Conservation (phyloP, 352 stramenopile genomes). For the Phytopythium cucurbitacearum region DNA sequence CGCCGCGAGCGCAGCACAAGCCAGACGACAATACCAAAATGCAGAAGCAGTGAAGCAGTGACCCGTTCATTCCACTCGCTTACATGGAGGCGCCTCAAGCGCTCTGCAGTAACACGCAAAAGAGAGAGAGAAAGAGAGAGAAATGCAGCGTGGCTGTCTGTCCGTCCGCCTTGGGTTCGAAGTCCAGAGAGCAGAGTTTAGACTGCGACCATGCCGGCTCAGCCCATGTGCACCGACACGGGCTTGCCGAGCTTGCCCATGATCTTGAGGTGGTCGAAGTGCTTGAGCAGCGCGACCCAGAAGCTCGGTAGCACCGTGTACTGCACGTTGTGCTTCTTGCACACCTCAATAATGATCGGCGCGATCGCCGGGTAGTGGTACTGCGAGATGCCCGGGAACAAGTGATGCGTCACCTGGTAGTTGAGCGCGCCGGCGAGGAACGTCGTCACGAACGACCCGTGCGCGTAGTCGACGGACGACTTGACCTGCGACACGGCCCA, state of each 20-base stretch:
- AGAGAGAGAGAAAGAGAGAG: too few species aligned
- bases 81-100: neutral
- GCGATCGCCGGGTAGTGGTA: slow-evolving; percentile 92
- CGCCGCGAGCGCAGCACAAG: too few species aligned
- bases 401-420: slow-evolving; percentile 94
- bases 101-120: too few species aligned
- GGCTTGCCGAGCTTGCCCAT: slow-evolving; percentile 83
- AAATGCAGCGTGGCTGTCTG: neutral
- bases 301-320: slow-evolving; percentile 90
- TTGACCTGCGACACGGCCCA: slow-evolving; percentile 94
- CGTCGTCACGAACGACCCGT: slow-evolving; percentile 78
- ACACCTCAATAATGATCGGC: slow-evolving; percentile 91
- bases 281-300: slow-evolving; percentile 62
- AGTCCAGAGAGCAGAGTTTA: neutral
- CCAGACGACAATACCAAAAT: too few species aligned
- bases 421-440: slow-evolving; percentile 96
- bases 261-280: slow-evolving; percentile 88
- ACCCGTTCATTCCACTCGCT: too few species aligned
- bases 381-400: slow-evolving; percentile 92
- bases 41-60: too few species aligned
- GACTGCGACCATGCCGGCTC: slow-evolving; percentile 13
- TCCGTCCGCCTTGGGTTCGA: neutral
- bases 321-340: slow-evolving; percentile 91
- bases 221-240: slow-evolving; percentile 85
- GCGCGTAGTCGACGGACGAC: slow-evolving; percentile 92